These are phyloP conservation scores for Cyberlindnera sargentensis DNA, from an alignment of 805 yeast species.

Conservation along the genomic window DNA sequence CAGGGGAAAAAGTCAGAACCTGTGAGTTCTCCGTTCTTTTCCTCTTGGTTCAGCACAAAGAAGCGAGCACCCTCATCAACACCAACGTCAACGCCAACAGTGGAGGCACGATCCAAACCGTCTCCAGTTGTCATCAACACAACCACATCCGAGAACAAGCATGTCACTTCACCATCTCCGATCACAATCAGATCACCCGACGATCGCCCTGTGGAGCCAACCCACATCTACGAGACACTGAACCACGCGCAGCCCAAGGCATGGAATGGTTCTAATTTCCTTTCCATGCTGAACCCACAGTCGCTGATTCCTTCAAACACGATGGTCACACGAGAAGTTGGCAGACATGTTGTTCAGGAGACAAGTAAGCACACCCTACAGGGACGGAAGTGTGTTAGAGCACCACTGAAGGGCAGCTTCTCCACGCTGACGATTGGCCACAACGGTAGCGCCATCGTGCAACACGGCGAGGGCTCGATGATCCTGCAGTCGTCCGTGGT, in stretches of 20 bases:
- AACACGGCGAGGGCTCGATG: constrained; percentile 22
- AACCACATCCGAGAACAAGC: too few relatives aligned
- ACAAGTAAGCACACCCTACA: background rate
- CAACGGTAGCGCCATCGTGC: constrained; percentile 20
- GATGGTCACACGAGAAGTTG: constrained; percentile 19
- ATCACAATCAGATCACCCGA: too few relatives aligned
- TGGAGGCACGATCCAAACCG: background rate
- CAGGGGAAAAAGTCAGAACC: constrained; percentile 5
- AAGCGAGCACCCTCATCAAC: background rate
- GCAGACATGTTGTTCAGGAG: constrained; percentile 8
- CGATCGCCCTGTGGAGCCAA: background rate
- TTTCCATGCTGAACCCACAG: constrained; percentile 8
- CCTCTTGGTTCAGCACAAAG: constrained; percentile 9
- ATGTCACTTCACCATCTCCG: too few relatives aligned
- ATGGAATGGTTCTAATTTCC: background rate
- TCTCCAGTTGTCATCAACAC: too few relatives aligned
- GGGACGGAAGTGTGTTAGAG: background rate
- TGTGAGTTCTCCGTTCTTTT: constrained; percentile 3
- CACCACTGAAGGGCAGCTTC: constrained; percentile 16
- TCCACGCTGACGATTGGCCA: constrained; percentile 24
- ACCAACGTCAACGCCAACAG: background rate
- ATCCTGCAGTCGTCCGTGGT: constrained; percentile 17
- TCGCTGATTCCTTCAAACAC: constrained; percentile 5
- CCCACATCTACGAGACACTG: background rate
- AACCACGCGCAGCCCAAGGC: background rate